Percentiles rank a stretch among this genome's conserved stretches.
Evolutionary conservation across 306 rosid genomes (phyloP).

Genomic region (Quercus dentata): DNA sequence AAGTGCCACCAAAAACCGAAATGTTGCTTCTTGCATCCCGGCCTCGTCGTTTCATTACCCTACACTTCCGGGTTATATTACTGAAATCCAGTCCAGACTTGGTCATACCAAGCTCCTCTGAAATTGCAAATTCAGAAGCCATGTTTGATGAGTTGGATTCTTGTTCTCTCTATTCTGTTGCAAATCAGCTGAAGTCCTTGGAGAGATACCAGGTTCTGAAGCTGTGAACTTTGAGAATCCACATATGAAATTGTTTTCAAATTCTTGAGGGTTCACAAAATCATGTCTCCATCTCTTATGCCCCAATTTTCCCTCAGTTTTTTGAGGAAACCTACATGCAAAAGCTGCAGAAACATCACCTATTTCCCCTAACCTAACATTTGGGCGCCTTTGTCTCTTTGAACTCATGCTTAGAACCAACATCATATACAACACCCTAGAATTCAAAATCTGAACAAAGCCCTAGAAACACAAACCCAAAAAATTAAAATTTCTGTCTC

Average conservation of each 20-base stretch:
- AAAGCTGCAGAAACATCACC: conserved; percentile 42
- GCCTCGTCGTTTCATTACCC: conserved; percentile 37
- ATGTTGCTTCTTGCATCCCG: not conserved
- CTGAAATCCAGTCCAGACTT: conserved; percentile 23
- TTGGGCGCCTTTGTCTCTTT: conserved; percentile 46
- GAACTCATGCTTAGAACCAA: conserved; percentile 28
- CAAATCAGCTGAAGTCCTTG: conserved; percentile 23
- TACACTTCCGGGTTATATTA: conserved; percentile 31
- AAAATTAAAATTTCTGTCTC: not conserved
- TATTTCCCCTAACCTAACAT: conserved; percentile 44
- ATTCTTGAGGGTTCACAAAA: conserved; percentile 2
- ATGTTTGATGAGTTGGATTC: conserved; percentile 30
- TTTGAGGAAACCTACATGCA: conserved; percentile 34
- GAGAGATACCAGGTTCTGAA: conserved; percentile 26
- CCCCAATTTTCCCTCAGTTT: conserved; percentile 12
- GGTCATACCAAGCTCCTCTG: not conserved
- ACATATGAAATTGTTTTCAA: conserved; percentile 2
- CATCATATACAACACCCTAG: conserved; percentile 17
- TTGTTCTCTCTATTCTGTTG: conserved; percentile 36
- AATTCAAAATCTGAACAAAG: conserved; percentile 17
- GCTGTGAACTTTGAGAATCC: conserved; percentile 13
- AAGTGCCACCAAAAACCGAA: conserved; percentile 19
- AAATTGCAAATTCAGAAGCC: conserved; percentile 8
- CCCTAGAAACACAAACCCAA: not conserved
- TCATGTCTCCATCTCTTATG: conserved; percentile 26